Percentiles rank a stretch among this genome's conserved stretches.
These are phyloP conservation scores for Panicum miliaceum DNA, from an alignment of 176 grass and related monocot genomes.

Conservation along the genomic window DNA sequence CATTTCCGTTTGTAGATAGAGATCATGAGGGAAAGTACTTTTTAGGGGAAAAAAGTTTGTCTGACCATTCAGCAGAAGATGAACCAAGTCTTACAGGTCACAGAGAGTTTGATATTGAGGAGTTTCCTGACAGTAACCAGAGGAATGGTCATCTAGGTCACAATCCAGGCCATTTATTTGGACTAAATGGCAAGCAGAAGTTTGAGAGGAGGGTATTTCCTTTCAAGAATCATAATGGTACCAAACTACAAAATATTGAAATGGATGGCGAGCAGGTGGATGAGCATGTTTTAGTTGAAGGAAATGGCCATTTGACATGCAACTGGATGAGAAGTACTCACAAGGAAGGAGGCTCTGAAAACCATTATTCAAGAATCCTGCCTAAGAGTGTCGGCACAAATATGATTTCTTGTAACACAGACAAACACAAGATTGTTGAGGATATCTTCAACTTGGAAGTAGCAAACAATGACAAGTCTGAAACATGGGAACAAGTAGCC, in stretches of 20 bases:
- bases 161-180: conserved; percentile 42
- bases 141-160: conserved; percentile 41
- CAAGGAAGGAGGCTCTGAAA: conserved; percentile 41
- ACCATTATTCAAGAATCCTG: conserved; percentile 37
- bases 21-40: conserved; percentile 45
- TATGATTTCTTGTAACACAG: conserved; percentile 36
- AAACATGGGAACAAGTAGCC: conserved; percentile 72
- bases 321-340: neutral
- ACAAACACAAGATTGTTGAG: conserved; percentile 36
- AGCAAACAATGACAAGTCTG: conserved; percentile 47
- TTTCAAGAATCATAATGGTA: conserved; percentile 57
- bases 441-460: conserved; percentile 69
- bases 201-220: conserved; percentile 57
- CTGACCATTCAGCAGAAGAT: conserved; percentile 37
- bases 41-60: conserved; percentile 31
- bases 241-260: conserved; percentile 39
- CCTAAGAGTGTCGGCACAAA: neutral
- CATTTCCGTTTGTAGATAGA: conserved; percentile 50
- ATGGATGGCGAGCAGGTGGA: conserved; percentile 36
- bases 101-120: conserved; percentile 41
- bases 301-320: conserved; percentile 40
- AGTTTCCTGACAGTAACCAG: conserved; percentile 39
- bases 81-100: conserved; percentile 31
- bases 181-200: conserved; percentile 54
- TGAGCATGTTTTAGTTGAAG: conserved; percentile 41